Evolutionary conservation across 495 filamentous ascomycete genomes (phyloP), one percentile per base, ranked within the genome.

Genomic region (Aspergillus steynii): DNA sequence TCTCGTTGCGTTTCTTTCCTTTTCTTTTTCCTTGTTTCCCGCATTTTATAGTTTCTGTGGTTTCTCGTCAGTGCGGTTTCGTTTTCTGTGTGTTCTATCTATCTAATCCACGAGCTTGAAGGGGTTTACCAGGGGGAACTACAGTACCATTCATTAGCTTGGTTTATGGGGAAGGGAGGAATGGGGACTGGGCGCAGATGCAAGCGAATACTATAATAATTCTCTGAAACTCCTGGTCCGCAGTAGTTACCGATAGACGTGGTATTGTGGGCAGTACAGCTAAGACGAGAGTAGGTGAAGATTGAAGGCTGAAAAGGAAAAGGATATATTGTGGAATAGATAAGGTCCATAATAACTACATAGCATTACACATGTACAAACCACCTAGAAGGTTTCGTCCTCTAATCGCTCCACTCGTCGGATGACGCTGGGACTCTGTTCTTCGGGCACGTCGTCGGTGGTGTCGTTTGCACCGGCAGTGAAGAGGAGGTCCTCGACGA

Each of bases 401-500:
- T 90, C 75, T 53, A 90, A 77, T 60, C 81, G 71, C 50, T 84
- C 82, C 53, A 81, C 84, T 72, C 89, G 84, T 67, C 85, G 83
- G 32, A 93, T 87, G 61, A 95, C 78, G 51, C 88, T 92, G 5
- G 91, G 90, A 65, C 90, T 93, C 60, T 88, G 85, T 61, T 88
- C 88, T 2, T 83, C 81, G 2, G 56, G 61, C 29, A 74, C 28
- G 29, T 72, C 72, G 56, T 82, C 77, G 1, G 78, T 82, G 14
- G 80, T 74, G 56, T 83, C 80, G 25, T 74, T 77, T 14, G 74
- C 73, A 5, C 82, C 85, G 14, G 96, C 96, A 4, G 92, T 96
- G 47, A 90, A 78, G 12, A 98, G 77, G 29, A 99, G 81, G 72
- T 98, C 91, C 46, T 93, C 89, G 0, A 99, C 95, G 54, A 99